Evolutionary conservation across 2,329 filamentous ascomycete genomes (phyloP), one percentile per base, ranked within the genome.

Genomic region (Paracorniculantispora psalliotae): DNA sequence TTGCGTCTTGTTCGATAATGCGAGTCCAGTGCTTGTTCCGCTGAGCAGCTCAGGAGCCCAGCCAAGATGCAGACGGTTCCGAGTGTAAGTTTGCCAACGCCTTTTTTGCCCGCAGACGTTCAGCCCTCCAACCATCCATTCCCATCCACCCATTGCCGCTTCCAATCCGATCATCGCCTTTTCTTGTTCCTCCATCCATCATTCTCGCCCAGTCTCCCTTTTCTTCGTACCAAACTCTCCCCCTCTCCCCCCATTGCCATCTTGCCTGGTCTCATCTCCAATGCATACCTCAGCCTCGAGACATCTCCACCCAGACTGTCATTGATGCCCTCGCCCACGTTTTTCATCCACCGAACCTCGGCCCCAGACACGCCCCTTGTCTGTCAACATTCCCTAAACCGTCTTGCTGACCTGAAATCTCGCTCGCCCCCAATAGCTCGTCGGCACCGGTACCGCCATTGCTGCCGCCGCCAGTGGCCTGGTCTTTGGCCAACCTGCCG

Each of bases 361-460:
- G n/a, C n/a, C n/a, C n/a, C n/a, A n/a, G n/a, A n/a, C n/a, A n/a
- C 21, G 9, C 43, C 17, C 5, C 13, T 28, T 48, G n/a, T n/a
- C 4, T 44, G 5, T 46, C 21, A 6, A 37, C 10, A 12, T 37
- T 37, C 51, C 17, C 30, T 23, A 30, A 37, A 37, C 33, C 10
- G 39, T 49, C 46, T 49, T 60, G 52, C 56, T 62, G 25, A 28
- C 33, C 39, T 47, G 15, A 8, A 15, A n/a, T n/a, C n/a, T 9
- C 19, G 43, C 19, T 25, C 55, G 33, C 48, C 62, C 59, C 63
- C 56, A n/a, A 51, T 67, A 86, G 83, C 81, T 86, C 67, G 80
- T 85, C 73, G 83, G 82, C 72, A 80, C 82, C 65, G 81, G 83
- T 71, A 82, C 82, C 73, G 82, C 81, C 64, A 79, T 84, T 70